These are phyloP conservation scores for Alternaria hordeiaustralica DNA, from an alignment of 2,329 filamentous ascomycete genomes.

Conservation along the genomic window DNA sequence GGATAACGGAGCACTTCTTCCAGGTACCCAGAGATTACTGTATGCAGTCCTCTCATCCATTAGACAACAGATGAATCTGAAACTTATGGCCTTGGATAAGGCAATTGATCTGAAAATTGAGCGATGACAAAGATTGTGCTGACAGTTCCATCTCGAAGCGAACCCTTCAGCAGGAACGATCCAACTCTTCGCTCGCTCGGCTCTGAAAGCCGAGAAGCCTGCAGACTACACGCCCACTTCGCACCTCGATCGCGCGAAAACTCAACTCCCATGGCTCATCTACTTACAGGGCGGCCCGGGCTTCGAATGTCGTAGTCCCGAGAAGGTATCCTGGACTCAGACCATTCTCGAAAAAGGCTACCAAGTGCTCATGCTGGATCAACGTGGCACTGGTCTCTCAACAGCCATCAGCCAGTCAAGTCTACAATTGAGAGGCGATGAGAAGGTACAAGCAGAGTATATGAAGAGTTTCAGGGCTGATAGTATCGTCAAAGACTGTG, in stretches of 20 bases:
- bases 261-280: constrained; percentile 65
- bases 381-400: constrained; percentile 86
- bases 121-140: not conserved
- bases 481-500: constrained; percentile 86
- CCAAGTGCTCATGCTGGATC: constrained; percentile 84
- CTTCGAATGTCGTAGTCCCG: constrained; percentile 75
- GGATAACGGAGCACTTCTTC: constrained; percentile 84
- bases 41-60: not conserved
- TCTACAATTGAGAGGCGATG: constrained; percentile 67
- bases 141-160: constrained; percentile 19
- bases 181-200: constrained; percentile 78
- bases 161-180: constrained; percentile 67
- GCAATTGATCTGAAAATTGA: not conserved
- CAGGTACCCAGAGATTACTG: constrained; percentile 81
- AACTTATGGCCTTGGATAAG: not conserved
- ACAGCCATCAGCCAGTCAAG: constrained; percentile 78
- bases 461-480: constrained; percentile 87
- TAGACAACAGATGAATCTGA: not conserved
- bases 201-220: constrained; percentile 68
- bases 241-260: constrained; percentile 56
- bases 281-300: constrained; percentile 90
- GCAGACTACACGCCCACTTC: constrained; percentile 58
- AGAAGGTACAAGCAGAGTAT: constrained; percentile 76
- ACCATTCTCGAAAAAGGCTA: constrained; percentile 79
- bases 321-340: constrained; percentile 74